Evolutionary conservation across 495 filamentous ascomycete species (phyloP).

Genomic region (Melanomma pulvis-pyrius): DNA sequence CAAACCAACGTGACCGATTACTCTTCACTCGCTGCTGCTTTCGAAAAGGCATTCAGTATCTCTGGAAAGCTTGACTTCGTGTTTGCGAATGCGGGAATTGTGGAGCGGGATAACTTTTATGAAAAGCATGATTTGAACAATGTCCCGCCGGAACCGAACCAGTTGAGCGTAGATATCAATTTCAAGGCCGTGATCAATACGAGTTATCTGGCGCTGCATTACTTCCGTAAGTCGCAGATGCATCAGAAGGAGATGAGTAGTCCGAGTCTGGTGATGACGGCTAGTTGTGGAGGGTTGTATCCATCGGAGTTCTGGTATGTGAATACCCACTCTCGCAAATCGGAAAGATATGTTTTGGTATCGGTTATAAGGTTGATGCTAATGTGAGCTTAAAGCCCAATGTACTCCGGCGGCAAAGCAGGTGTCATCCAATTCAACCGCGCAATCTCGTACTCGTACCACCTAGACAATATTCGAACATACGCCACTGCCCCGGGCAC

Average conservation of each 20-base stretch:
- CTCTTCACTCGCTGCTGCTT: slow-evolving; percentile 33
- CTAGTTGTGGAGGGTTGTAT: slow-evolving; percentile 43
- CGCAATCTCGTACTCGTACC: slow-evolving; percentile 33
- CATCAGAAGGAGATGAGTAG: slow-evolving; percentile 11
- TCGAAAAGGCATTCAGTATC: slow-evolving; percentile 36
- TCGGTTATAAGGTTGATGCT: neutral
- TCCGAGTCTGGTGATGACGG: slow-evolving; percentile 39
- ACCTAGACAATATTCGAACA: slow-evolving; percentile 35
- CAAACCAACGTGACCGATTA: slow-evolving; percentile 39
- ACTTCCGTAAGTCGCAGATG: slow-evolving; percentile 33
- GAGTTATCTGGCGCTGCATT: slow-evolving; percentile 40
- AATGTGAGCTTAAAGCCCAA: slow-evolving; percentile 16
- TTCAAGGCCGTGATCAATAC: slow-evolving; percentile 42
- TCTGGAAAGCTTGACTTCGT: slow-evolving; percentile 43
- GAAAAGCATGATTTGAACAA: slow-evolving; percentile 30
- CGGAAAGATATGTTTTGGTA: neutral
- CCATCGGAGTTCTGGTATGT: slow-evolving; percentile 26
- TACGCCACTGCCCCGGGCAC: slow-evolving; percentile 43
- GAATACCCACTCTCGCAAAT: neutral
- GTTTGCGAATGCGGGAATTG: slow-evolving; percentile 45
- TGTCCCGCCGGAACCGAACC: slow-evolving; percentile 36
- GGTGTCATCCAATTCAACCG: slow-evolving; percentile 40
- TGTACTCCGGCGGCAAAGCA: slow-evolving; percentile 41
- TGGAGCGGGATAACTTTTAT: slow-evolving; percentile 41
- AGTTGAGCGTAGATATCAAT: slow-evolving; percentile 40